Base-by-base conservation (phyloP, 225 moss, liverwort and hornwort genomes). In the Antitrichia curtipendula region DNA sequence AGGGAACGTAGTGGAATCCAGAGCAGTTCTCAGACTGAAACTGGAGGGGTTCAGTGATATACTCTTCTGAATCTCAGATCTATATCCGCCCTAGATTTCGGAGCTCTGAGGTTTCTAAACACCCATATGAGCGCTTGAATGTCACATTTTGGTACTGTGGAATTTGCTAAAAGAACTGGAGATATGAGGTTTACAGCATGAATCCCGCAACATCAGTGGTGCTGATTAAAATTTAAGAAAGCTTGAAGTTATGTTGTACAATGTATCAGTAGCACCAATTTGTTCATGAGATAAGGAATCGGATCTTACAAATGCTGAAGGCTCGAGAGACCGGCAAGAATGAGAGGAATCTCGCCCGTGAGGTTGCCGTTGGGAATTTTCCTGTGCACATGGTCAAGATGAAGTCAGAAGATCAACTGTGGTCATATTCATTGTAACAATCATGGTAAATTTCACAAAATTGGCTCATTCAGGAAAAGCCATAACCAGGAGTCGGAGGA, bases 311-410 rank as follows among this genome's bases (percentile, higher is more conserved):
- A 83, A 43, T 83, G 84, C 75, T 88, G 87, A 52, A 91, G 91
- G 66, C 41, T 80, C n/a, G 89, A 87, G 43, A 91, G 82, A 34
- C 89, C 91, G 19, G 88, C 90, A 78, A 92, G 92, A 41, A 92
- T 92, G n/a, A 92, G 80, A 66, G 90, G 92, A 53, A 92, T 88
- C 69, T 90, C 88, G 60, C 92, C 88, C 18, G 86, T 89, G 58
- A 91, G 83, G 71, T 89, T 90, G 70, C 89, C 82, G 61, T 90
- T 91, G 31, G 89, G 86, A 64, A 92, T 82, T 61, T 74, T 86
- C 65, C 92, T 92, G 89, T 19, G 78, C 61, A 38, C 47, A 82
- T 66, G 16, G 12, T 47, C 61, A 83, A 70, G 22, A 56, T 47
- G 69, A 69, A 47, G 72, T 79, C 50, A 86, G 66, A 56, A 23